phyloP scores from a whole-genome alignment of 2,329 filamentous ascomycete genomes.

The Sarocladiaceae sp. region DNA sequence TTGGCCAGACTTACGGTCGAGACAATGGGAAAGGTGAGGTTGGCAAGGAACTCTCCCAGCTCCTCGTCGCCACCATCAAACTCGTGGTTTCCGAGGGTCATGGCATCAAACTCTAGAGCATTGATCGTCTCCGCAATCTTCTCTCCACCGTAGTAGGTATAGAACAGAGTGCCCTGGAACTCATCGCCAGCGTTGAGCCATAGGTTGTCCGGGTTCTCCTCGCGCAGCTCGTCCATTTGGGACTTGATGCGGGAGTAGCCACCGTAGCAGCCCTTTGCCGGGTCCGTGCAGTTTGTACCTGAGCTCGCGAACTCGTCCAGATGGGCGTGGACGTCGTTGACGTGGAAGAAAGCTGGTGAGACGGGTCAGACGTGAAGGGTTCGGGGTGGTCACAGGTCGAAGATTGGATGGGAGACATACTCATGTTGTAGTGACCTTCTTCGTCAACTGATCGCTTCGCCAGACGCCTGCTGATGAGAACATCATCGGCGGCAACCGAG shows the following conservation, averaged over 20 bases:
- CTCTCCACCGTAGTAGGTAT: slow-evolving; percentile 58
- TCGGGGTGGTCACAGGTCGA: not conserved
- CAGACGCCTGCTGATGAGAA: slow-evolving; percentile 41
- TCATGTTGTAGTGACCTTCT: slow-evolving; percentile 48
- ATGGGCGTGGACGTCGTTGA: slow-evolving; percentile 65
- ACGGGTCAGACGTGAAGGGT: not conserved
- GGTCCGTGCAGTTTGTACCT: slow-evolving; percentile 54
- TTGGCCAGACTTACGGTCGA: slow-evolving; percentile 26
- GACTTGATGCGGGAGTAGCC: slow-evolving; percentile 60
- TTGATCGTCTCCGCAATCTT: slow-evolving; percentile 64
- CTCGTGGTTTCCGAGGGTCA: slow-evolving; percentile 63
- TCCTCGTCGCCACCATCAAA: slow-evolving; percentile 59
- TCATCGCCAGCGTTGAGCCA: slow-evolving; percentile 63
- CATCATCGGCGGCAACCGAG: slow-evolving; percentile 32
- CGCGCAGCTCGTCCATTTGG: slow-evolving; percentile 49
- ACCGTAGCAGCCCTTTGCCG: slow-evolving; percentile 53
- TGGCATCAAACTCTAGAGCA: slow-evolving; percentile 58
- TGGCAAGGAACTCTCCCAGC: slow-evolving; percentile 54
- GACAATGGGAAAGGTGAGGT: slow-evolving; percentile 59
- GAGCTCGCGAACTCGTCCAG: slow-evolving; percentile 56
- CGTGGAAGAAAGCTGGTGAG: slow-evolving; percentile 53
- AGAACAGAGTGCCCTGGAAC: slow-evolving; percentile 64
- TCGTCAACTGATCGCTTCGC: slow-evolving; percentile 43
- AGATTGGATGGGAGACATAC: slow-evolving; percentile 17
- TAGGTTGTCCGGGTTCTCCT: slow-evolving; percentile 52